These are phyloP conservation scores for Penicillium mononematosum DNA, from an alignment of 495 filamentous ascomycete genomes.

Conservation along the genomic window DNA sequence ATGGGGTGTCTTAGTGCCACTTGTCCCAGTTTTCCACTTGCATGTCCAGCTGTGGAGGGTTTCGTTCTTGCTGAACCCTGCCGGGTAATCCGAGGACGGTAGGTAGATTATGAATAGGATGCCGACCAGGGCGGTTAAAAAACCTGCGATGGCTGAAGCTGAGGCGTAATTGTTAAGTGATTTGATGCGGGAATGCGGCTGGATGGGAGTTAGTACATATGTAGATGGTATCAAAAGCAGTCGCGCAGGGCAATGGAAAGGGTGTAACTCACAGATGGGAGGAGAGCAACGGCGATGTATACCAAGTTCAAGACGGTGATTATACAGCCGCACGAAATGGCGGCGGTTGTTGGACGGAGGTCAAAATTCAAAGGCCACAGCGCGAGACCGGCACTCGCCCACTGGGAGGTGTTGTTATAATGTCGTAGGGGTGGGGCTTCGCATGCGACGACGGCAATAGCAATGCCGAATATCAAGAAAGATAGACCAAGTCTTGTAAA, in stretches of 20 bases:
- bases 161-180: constrained; percentile 42
- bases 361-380: constrained; percentile 54
- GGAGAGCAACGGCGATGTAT: constrained; percentile 42
- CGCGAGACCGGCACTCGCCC: constrained; percentile 39
- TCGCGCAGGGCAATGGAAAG: neutral
- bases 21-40: constrained; percentile 40
- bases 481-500: constrained; percentile 40
- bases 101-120: constrained; percentile 45
- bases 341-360: constrained; percentile 43
- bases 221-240: neutral
- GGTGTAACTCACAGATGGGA: constrained; percentile 42
- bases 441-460: constrained; percentile 43
- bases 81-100: constrained; percentile 39
- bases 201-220: neutral
- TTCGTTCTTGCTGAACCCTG: constrained; percentile 39
- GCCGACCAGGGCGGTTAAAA: constrained; percentile 42
- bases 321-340: constrained; percentile 45
- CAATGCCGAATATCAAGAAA: constrained; percentile 30
- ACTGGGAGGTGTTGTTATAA: constrained; percentile 40
- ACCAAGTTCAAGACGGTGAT: constrained; percentile 39
- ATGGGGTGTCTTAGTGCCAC: constrained; percentile 24
- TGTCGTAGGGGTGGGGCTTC: constrained; percentile 41
- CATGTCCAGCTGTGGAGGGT: constrained; percentile 55
- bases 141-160: constrained; percentile 33
- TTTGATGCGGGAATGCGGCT: constrained; percentile 41